Base-by-base conservation (phyloP, 169 alveolate species). In the Plasmodium knowlesi region DNA sequence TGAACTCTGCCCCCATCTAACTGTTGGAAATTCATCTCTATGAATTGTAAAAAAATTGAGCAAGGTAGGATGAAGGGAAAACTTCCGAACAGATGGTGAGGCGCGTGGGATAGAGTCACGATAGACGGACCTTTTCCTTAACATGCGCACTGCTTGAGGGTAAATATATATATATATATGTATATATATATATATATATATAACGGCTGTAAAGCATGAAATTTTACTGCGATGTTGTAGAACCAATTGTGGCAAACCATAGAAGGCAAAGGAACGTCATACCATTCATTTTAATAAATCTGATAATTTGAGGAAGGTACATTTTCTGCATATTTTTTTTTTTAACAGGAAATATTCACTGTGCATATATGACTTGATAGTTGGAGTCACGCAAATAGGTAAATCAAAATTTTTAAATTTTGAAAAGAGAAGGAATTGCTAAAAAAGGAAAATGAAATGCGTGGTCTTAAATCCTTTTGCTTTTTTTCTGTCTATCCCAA, bases 1-100 rank as follows among this genome's bases (percentile, higher is more conserved):
- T 10, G 94, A 89, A 72, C 46, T 79, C 34, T 89, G 94, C 14
- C 94, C 94, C 94, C 94, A 89, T 41, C 89, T 61, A 89, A 89
- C 70, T n/a, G 90, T 89, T 89, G 94, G 94, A 5, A 57, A 28
- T 57, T 79, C 76, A 41, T 53, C 67, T 61, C 94, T 89, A 39
- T n/a, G 54, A 74, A 74, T 74, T 34, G 54, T 34, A 10, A 25
- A 32, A 22, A 30, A 32, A 74, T 39, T n/a, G 43, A 30, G 10
- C 16, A 8, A 32, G 43, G 28, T 6, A 9, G 43, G 46, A 74
- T 43, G 54, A 34, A 74, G 43, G 3, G 54, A 25, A 50, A 50
- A 74, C 16, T 74, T 32, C 5, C 83, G 3, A 67, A 67, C 41
- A 22, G 19, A n/a, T 67, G 76, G 76, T 67, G 37, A 67, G 37